Evolutionary conservation across 129 eudicot species (phyloP), one percentile per base, ranked within the genome.

Genomic region (Heracleum sosnowskyi): DNA sequence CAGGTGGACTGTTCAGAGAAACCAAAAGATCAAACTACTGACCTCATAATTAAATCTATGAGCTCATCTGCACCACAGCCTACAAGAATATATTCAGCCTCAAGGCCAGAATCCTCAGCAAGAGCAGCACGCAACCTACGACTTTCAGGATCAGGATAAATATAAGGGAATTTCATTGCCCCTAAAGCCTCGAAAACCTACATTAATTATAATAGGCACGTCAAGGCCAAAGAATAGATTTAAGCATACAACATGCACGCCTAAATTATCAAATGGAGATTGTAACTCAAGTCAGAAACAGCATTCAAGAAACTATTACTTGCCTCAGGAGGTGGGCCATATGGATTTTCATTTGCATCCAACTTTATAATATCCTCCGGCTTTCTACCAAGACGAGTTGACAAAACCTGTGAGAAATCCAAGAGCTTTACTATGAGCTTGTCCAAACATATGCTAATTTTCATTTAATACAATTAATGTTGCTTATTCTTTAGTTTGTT

Each of bases 271-370:
- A 34, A 35, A 15, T 64, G 37, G 71, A 33, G 8, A 9, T 64
- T 28, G 8, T 29, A 64, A 31, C 69, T 62, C 18, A 66, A 69
- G 36, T 17, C 39, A 68, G 18, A 16, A 79, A 33, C 39, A 79
- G 17, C 24, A 72, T 37, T 47, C 16, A 24, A 55, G 36, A 77
- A 74, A 20, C 49, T 69, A 45, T 15, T 17, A 35, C 81, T 79
- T 89, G 83, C 98, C 91, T 96, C 99, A 55, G 97, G 99, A 78
- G 99, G 99, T 79, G 97, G 98, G 75, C 99, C 99, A 77, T 96
- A 96, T 51, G 97, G 99, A 75, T 96, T 96, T 83, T 96, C 99
- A 86, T 96, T 96, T 80, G 99, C 99, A 79, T 96, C 99, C 82
- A 96, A 80, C 75, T 96, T 96, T 26, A 96, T 82, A 47, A 96